Conservation (phyloP, 2,329 filamentous ascomycete genomes). For the Akanthomyces dipterigenus region DNA sequence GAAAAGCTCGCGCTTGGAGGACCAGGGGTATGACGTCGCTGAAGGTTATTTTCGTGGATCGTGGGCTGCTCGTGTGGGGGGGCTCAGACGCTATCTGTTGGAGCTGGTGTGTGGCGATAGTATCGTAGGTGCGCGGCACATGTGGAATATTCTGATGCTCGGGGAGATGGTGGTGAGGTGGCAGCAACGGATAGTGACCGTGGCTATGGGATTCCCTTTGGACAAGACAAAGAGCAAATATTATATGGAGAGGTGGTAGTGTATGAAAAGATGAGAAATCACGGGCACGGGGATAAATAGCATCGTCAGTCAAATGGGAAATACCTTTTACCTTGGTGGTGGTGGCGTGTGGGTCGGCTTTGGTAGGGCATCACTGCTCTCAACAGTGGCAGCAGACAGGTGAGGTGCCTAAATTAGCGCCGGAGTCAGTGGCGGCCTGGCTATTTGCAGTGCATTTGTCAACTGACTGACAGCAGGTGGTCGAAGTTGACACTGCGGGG, state of each 20-base stretch:
- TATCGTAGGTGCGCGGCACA: conserved; percentile 11
- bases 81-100: not conserved
- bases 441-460: not conserved
- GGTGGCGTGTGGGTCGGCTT: not conserved
- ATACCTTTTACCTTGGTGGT: too few relatives aligned
- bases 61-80: not conserved
- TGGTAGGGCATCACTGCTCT: not conserved
- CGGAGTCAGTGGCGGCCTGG: not conserved
- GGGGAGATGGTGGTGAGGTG: not conserved
- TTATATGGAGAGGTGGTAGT: not conserved
- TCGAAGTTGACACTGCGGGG: not conserved
- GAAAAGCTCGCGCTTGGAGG: not conserved
- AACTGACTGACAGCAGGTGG: not conserved
- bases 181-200: not conserved
- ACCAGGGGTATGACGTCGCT: not conserved
- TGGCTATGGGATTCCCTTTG: not conserved
- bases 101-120: not conserved
- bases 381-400: not conserved
- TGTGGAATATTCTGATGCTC: not conserved
- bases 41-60: not conserved
- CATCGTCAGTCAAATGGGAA: not conserved
- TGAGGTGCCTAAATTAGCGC: not conserved
- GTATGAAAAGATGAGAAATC: not conserved
- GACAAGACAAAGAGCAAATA: not conserved
- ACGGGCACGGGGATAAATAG: not conserved